Evolutionary conservation across 768 basidiomycete genomes (phyloP), one percentile per base, ranked within the genome.

Genomic region (Termitomyces sp.): DNA sequence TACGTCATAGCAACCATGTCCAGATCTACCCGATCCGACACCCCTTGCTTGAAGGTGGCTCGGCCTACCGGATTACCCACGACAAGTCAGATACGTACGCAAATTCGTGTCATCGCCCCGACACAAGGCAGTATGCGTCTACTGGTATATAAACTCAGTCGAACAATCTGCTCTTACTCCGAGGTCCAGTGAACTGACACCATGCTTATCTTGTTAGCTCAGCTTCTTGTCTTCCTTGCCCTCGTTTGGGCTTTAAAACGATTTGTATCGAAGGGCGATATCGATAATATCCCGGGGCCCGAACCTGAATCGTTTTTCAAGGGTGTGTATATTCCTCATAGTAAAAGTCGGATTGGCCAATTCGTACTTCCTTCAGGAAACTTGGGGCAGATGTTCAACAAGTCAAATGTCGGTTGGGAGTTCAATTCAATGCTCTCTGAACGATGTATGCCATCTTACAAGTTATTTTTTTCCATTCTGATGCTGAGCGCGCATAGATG

Each of bases 51-150:
- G n/a, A n/a, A n/a, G n/a, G n/a, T n/a, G n/a, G n/a, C 30, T 17
- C 21, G 47, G 34, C 48, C 48, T 21, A 49, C 14, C 5, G 5
- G 2, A 24, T n/a, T 49, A 49, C 48, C 35, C 48, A 49, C 48
- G 48, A 11, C 15, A 11, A 49, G 22, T 22, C 22, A 37, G 10
- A 37, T 37, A 49, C 48, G 47, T 49, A 49, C 35, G 22, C 47
- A 49, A 8, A 37, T 49, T 49, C 22, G 34, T 49, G 47, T 49
- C 47, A 49, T 49, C 47, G 47, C 47, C 47, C 35, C 47, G 47
- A 21, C 6, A 15, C 9, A 21, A 14, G 8, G 14, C 8, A 32
- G 12, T 5, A 35, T 9, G 21, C 7, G 22, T 15, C 17, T 35
- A 17, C 24, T 24, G 35, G 4, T 48, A 49, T 37, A 49, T 49